These are phyloP conservation scores for Warburgia ugandensis DNA, from an alignment of 164 flowering plant species.

Conservation along the genomic window DNA sequence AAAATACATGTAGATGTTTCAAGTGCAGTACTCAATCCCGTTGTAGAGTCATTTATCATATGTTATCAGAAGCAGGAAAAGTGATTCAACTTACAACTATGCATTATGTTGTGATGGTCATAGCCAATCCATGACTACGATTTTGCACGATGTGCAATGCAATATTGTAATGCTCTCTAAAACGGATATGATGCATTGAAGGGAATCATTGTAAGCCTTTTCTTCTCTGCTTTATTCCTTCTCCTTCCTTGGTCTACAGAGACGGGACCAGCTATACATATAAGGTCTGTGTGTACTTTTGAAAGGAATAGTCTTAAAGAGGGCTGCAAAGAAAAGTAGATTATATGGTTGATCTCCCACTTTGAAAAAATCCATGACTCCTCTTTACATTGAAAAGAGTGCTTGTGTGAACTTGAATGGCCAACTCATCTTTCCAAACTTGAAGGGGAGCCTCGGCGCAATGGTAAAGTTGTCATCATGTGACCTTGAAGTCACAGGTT, in stretches of 20 bases:
- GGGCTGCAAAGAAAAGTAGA: conserved; percentile 41
- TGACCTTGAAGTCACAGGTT: too few relatives aligned
- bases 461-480: too few relatives aligned
- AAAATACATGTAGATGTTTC: too few relatives aligned
- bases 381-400: conserved; percentile 61
- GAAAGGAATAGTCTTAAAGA: conserved; percentile 65
- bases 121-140: conserved; percentile 22
- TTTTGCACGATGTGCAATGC: conserved; percentile 11
- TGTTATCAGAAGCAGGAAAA: too few relatives aligned
- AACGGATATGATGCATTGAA: conserved; percentile 29
- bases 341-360: conserved; percentile 33
- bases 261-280: conserved; percentile 43
- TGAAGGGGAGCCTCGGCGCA: too few relatives aligned
- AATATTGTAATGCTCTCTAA: too few relatives aligned
- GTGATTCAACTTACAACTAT: conserved; percentile 43
- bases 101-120: conserved; percentile 38
- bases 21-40: too few relatives aligned
- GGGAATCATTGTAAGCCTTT: conserved; percentile 27
- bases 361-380: conserved; percentile 17
- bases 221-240: conserved; percentile 34
- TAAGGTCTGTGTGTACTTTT: conserved; percentile 31
- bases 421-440: conserved; percentile 9
- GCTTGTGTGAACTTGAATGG: conserved; percentile 39
- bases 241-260: conserved; percentile 32
- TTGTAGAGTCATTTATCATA: too few relatives aligned